Base-by-base conservation (phyloP, 495 filamentous ascomycete species). In the Penicillium cosmopolitanum region DNA sequence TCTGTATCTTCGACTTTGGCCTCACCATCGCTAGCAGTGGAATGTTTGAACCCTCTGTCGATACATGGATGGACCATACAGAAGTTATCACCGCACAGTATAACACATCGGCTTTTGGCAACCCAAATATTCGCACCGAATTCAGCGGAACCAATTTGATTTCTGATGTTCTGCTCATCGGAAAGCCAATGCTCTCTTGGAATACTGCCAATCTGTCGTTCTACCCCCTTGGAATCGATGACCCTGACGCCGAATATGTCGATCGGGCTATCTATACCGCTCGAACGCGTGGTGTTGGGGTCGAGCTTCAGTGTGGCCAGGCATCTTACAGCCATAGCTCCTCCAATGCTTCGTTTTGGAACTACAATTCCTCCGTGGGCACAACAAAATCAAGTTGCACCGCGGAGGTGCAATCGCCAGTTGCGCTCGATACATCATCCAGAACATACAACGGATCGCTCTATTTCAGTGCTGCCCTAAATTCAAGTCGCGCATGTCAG, bases 21-120 rank as follows among this genome's bases (percentile, higher is more conserved):
- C 53, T 72, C 2, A 63, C 48, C 1, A 28, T 69, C 6, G 48
- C 62, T 6, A 66, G 66, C 38, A 63, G 66, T 51, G 66, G 69
- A 1, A 35, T 72, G 23, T 72, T 69, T 25, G 61, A 65, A 33
- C 64, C 69, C 19, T 36, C 60, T 28, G 33, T 61, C 4, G 55
- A 63, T 1, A 19, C 38, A 12, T 63, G 48, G 34, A 33, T 38
- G 9, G 54, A 47, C 7, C 21, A 46, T 13, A 59, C 61, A 0
- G 12, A 51, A 0, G 52, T 12, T 33, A 13, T 68, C 5, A 15
- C 46, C 9, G n/a, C 51, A 0, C 19, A 13, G 18, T 68, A 69
- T 38, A 60, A 57, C 25, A 11, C 16, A 8, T 65, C 64, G 18
- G 21, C 12, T 0, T 66, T 69, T n/a, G 21, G 42, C 13, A 51